phyloP scores from a whole-genome alignment of 2,329 filamentous ascomycete genomes.

The Cladophialophora bantiana region DNA sequence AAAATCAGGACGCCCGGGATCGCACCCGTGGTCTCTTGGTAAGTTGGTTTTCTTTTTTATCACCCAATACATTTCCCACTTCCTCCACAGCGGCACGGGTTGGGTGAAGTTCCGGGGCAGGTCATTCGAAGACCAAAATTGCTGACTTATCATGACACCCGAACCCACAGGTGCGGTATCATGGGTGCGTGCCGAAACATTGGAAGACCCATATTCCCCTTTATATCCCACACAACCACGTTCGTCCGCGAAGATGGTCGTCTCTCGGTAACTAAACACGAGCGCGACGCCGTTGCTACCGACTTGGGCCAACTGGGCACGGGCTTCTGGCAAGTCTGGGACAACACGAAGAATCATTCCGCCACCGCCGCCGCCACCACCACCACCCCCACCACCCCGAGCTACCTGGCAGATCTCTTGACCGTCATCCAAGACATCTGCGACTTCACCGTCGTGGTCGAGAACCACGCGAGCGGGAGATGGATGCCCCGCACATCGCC shows the following conservation, averaged over 20 bases:
- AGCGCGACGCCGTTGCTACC: constrained; percentile 4
- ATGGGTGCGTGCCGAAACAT: constrained; percentile 39
- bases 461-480: constrained; percentile 35
- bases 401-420: constrained; percentile 38
- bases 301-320: constrained; percentile 28
- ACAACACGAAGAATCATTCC: too few species aligned
- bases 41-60: background rate
- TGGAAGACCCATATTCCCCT: constrained; percentile 37
- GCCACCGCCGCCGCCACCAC: background rate
- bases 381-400: background rate
- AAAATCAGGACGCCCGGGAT: constrained; percentile 47
- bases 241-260: constrained; percentile 25
- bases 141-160: constrained; percentile 6
- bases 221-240: constrained; percentile 34
- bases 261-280: constrained; percentile 13
- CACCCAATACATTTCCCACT: background rate
- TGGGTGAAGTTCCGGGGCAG: background rate
- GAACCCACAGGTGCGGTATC: constrained; percentile 33
- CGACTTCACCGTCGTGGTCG: constrained; percentile 44
- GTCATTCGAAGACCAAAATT: background rate
- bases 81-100: background rate
- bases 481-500: constrained; percentile 37
- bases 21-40: constrained; percentile 45
- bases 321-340: constrained; percentile 38
- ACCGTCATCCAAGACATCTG: constrained; percentile 45